phyloP scores from a whole-genome alignment of 129 eudicot species.

The Scalesia atractyloides region DNA sequence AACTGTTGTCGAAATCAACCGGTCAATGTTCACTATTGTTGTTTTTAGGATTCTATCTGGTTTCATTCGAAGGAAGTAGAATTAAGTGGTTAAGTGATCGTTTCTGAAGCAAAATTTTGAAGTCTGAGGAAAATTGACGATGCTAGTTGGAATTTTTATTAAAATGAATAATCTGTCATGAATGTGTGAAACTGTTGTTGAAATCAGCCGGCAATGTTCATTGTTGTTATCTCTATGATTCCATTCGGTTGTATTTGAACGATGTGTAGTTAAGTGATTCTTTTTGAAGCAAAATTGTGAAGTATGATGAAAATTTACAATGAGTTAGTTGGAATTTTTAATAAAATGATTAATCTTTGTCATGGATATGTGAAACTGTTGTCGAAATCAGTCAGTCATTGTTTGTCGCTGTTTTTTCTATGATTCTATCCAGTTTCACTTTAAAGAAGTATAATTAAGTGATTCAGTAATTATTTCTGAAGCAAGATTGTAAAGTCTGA shows the following conservation, averaged over 20 bases:
- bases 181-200: neutral
- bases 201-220: neutral
- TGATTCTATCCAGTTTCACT: neutral
- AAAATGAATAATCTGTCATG: neutral
- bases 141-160: neutral
- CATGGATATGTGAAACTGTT: neutral
- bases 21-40: neutral
- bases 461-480: neutral
- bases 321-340: constrained; percentile 37
- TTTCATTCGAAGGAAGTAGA: constrained; percentile 2
- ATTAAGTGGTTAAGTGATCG: neutral
- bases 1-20: neutral
- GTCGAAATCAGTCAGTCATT: neutral
- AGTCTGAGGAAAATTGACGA: constrained; percentile 10
- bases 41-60: neutral
- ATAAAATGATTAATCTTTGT: neutral
- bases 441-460: neutral
- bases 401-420: neutral
- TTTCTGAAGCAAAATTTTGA: neutral
- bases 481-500: neutral
- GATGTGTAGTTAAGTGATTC: neutral
- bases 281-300: neutral
- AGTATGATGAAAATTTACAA: constrained; percentile 14
- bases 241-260: neutral
- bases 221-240: neutral